Evolutionary conservation across 2,329 filamentous ascomycete species (phyloP).

Genomic region (Mollisiaceae sp.): DNA sequence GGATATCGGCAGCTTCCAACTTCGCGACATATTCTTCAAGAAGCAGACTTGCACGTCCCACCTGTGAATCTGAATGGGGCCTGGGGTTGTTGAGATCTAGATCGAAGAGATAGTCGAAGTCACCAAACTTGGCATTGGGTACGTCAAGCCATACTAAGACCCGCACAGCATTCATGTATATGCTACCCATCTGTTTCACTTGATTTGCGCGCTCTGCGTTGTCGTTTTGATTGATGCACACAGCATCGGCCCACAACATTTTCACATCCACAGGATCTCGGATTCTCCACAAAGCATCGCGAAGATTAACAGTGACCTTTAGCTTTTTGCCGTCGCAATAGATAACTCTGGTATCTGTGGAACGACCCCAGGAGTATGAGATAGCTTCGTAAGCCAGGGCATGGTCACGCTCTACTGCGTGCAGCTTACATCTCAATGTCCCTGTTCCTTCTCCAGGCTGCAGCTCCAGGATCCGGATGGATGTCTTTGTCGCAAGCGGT

Average conservation of each 20-base stretch:
- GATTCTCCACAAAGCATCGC: constrained; percentile 16
- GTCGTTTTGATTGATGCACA: constrained; percentile 14
- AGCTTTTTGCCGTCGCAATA: constrained; percentile 18
- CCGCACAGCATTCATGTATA: neutral
- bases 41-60: constrained; percentile 11
- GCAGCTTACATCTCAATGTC: neutral
- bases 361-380: constrained; percentile 21
- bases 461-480: neutral
- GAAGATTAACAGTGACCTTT: constrained; percentile 16
- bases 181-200: constrained; percentile 6
- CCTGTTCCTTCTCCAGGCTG: neutral
- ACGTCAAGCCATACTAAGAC: constrained; percentile 5
- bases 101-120: constrained; percentile 12
- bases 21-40: constrained; percentile 15
- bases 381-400: constrained; percentile 16
- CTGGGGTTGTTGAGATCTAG: neutral
- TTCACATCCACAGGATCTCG: constrained; percentile 1
- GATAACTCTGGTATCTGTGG: constrained; percentile 10
- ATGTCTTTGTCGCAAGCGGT: neutral
- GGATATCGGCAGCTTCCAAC: constrained; percentile 7
- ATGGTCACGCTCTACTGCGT: neutral
- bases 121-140: neutral
- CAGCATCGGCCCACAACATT: constrained; percentile 6
- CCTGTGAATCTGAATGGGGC: neutral
- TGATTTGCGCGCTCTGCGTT: neutral